Conservation (phyloP, 2,329 filamentous ascomycete genomes). For the Hypoxylon sp. region DNA sequence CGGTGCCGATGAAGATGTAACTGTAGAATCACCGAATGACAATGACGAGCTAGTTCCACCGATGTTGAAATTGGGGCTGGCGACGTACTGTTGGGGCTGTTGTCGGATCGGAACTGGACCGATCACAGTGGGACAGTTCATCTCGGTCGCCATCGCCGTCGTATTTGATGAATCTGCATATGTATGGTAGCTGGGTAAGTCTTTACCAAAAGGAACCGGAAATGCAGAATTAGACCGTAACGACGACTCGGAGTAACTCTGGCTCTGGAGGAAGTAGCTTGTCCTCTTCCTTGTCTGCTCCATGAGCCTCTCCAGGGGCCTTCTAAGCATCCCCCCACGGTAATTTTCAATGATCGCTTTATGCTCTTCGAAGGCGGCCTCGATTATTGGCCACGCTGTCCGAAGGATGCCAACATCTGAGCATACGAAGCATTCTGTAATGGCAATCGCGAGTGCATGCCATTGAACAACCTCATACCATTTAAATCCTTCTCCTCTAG, state of each 20-base stretch:
- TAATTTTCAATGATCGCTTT: slow-evolving; percentile 24
- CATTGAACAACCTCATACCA: slow-evolving; percentile 52
- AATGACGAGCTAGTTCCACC: background rate
- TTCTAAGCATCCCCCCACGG: slow-evolving; percentile 35
- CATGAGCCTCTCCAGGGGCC: slow-evolving; percentile 42
- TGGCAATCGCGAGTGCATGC: slow-evolving; percentile 50
- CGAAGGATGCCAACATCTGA: slow-evolving; percentile 42
- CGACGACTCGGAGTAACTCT: background rate
- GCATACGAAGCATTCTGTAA: slow-evolving; percentile 52
- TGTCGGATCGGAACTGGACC: background rate
- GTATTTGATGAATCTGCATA: background rate
- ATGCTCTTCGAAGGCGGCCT: slow-evolving; percentile 44
- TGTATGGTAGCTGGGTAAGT: slow-evolving; percentile 5
- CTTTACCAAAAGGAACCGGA: background rate
- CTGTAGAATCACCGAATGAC: background rate
- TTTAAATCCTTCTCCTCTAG: slow-evolving; percentile 52
- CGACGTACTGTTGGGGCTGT: background rate
- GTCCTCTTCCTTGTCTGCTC: slow-evolving; percentile 18
- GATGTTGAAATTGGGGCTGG: slow-evolving; percentile 3
- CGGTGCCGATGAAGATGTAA: background rate
- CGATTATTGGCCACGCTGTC: slow-evolving; percentile 51
- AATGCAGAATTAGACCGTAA: background rate
- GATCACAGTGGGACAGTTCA: background rate
- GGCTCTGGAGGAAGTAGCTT: background rate
- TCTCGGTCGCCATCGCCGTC: background rate